A percentile compares a stretch with the other conserved stretches of the same genome.
Evolutionary conservation across 306 rosid genomes (phyloP).

Genomic region (Lablab purpureus): DNA sequence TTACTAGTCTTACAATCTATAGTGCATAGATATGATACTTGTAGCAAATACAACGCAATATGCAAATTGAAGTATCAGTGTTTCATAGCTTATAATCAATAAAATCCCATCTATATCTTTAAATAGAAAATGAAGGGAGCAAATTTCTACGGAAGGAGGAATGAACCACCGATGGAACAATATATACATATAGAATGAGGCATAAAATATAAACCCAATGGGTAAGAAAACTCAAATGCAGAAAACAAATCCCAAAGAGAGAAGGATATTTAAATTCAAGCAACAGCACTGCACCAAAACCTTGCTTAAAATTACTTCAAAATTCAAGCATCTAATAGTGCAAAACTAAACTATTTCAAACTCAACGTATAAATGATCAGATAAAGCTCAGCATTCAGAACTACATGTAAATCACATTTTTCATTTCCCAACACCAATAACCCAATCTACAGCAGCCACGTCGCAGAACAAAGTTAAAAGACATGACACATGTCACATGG

Average conservation of each 20-base stretch:
- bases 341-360: constrained; percentile 28
- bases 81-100: constrained; percentile 3
- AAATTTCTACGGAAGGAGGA: neutral
- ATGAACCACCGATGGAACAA: constrained; percentile 4
- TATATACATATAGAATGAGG: constrained; percentile 15
- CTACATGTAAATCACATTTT: constrained; percentile 1
- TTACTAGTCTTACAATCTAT: no score
- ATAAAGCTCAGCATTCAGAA: constrained; percentile 17
- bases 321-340: constrained; percentile 36
- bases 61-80: neutral
- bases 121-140: neutral
- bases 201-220: neutral
- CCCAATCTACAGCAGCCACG: constrained; percentile 36
- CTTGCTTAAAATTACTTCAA: constrained; percentile 37
- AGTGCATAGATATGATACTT: no score
- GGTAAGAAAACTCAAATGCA: constrained; percentile 20
- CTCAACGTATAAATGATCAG: constrained; percentile 3
- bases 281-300: constrained; percentile 20
- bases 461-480: constrained; percentile 23
- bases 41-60: no score
- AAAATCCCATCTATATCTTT: constrained; percentile 13
- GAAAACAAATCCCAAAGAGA: neutral
- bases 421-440: constrained; percentile 30
- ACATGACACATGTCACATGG: constrained; percentile 3
- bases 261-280: constrained; percentile 29